Evolutionary conservation across 2,329 filamentous ascomycete genomes (phyloP), one percentile per base, ranked within the genome.

Genomic region (Paramyrothecium sp.): DNA sequence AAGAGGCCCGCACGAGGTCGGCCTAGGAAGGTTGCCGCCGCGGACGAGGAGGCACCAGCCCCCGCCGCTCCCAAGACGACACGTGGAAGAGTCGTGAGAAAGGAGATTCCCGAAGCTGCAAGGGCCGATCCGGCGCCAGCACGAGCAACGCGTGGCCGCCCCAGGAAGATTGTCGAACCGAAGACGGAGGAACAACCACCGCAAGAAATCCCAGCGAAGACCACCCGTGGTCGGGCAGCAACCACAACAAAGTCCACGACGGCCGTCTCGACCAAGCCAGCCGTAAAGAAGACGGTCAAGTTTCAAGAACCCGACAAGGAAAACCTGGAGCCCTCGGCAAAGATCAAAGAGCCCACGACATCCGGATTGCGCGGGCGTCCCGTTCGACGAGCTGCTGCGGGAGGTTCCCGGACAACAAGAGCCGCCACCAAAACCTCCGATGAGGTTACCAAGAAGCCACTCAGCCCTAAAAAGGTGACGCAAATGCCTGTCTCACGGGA

Each of bases 241-340:
- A 58, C 66, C 17, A 59, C 64, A n/a, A 66, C 68, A 48, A 75
- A 73, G 30, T 63, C 70, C 7, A 69, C 68, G 3, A 61, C 68
- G 17, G 69, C 73, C 34, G 60, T 66, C 2, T 68, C 71, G 38
- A 53, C 61, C 60, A 82, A 77, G 69, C 70, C 81, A 19, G 73
- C 76, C 5, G 70, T 76, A 34, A 87, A 83, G 74, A 89, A 87
- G 75, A 79, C 77, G 3, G 85, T 88, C 65, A 86, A 82, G 57
- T 88, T 88, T 68, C 79, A 87, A 66, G 83, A 85, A 63, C 82
- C 83, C 3, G 85, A 87, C 67, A 88, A 89, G 71, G 86, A 89
- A 67, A 88, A 88, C 61, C 71, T 85, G 41, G 68, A 76, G 20
- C 83, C 82, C 16, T 63, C 69, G 3, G 55, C 69, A 21, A 75